Conservation (phyloP, 805 yeast genomes). For the Blastobotrys americana region DNA sequence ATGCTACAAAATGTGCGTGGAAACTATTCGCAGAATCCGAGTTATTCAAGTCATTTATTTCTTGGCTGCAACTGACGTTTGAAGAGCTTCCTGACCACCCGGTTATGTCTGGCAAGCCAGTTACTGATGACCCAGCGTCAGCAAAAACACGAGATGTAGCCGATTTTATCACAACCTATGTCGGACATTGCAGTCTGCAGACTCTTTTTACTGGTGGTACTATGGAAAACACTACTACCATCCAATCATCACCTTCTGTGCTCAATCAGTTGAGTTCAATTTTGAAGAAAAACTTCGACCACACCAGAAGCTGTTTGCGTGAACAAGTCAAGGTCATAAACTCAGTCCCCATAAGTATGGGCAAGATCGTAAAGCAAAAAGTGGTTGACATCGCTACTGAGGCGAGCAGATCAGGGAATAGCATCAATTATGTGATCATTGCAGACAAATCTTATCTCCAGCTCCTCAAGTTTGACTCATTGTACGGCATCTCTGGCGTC, state of each 20-base stretch:
- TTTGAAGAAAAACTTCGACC: background rate
- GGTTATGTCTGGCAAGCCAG: conserved; percentile 5
- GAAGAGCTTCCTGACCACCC: conserved; percentile 15
- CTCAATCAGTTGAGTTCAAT: background rate
- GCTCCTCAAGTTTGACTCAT: background rate
- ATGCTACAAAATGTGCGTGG: conserved; percentile 11
- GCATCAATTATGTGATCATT: background rate
- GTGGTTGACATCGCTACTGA: too few relatives aligned
- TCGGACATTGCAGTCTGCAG: conserved; percentile 5
- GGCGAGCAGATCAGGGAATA: too few relatives aligned
- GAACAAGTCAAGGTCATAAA: background rate
- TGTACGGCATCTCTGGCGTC: background rate
- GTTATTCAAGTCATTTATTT: conserved; percentile 14
- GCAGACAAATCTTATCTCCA: background rate
- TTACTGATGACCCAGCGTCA: conserved; percentile 9
- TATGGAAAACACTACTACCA: background rate
- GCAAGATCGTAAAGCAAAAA: background rate
- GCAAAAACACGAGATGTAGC: conserved; percentile 16
- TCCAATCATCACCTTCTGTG: background rate
- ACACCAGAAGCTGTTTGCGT: conserved; percentile 1
- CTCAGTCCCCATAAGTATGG: background rate
- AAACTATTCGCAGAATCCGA: conserved; percentile 13
- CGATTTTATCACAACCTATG: conserved; percentile 12
- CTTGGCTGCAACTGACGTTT: conserved; percentile 19
- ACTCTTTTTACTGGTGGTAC: background rate